phyloP scores from a whole-genome alignment of 257 asterid genomes.

The Galeopsis tetrahit region DNA sequence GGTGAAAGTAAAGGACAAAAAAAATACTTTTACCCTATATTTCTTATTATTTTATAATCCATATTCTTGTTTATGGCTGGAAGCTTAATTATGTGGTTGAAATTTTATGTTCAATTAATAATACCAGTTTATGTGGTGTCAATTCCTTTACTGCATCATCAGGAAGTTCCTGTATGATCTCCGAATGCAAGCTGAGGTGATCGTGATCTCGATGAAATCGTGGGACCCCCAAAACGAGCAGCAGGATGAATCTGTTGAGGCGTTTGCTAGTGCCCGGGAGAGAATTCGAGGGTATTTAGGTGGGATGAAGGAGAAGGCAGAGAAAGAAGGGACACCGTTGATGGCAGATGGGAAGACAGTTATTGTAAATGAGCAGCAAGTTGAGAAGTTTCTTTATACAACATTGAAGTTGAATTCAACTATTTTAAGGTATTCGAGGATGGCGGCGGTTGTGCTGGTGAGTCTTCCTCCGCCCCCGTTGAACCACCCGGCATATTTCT shows the following conservation, averaged over 20 bases:
- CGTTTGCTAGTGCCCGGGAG: conserved; percentile 64
- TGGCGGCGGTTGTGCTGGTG: conserved; percentile 96
- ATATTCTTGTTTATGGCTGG: too few species aligned
- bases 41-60: too few species aligned
- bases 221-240: conserved; percentile 82
- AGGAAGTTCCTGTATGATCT: conserved; percentile 93
- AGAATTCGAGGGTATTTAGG: conserved; percentile 66
- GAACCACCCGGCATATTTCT: conserved; percentile 85
- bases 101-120: neutral
- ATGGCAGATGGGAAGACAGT: conserved; percentile 86
- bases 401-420: conserved; percentile 86
- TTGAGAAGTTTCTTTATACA: conserved; percentile 83
- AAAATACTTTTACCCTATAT: too few species aligned
- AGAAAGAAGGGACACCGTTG: conserved; percentile 55
- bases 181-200: conserved; percentile 97
- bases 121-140: neutral
- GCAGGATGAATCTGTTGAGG: conserved; percentile 83
- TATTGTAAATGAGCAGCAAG: conserved; percentile 74
- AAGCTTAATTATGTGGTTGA: too few species aligned
- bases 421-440: conserved; percentile 78
- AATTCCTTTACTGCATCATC: neutral
- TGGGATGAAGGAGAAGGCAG: conserved; percentile 66
- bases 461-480: conserved; percentile 94
- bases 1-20: too few species aligned
- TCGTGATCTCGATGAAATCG: conserved; percentile 88